phyloP scores from a whole-genome alignment of 192 early-diverging fungal species.

The Glomus cerebriforme region DNA sequence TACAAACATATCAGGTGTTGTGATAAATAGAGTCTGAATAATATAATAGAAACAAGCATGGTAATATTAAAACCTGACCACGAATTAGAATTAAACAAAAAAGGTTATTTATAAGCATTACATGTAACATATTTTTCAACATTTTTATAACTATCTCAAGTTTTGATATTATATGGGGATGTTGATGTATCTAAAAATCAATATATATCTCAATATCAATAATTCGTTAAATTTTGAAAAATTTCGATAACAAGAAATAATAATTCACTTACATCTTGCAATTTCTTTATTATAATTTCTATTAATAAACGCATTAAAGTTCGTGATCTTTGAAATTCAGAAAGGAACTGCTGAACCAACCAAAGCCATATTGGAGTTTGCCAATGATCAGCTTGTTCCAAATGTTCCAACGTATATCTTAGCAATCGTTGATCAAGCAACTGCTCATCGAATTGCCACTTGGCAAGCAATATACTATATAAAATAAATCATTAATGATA shows the following conservation, averaged over 20 bases:
- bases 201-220: background rate
- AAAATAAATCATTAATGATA: constrained; percentile 28
- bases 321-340: constrained; percentile 54
- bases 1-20: constrained; percentile 64
- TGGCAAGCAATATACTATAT: constrained; percentile 53
- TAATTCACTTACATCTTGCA: constrained; percentile 47
- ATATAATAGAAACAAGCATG: background rate
- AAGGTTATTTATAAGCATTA: constrained; percentile 18
- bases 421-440: constrained; percentile 55
- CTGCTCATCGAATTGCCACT: constrained; percentile 60
- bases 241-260: background rate
- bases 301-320: constrained; percentile 57
- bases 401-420: constrained; percentile 46
- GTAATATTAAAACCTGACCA: background rate
- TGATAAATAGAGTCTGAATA: constrained; percentile 52
- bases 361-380: constrained; percentile 47
- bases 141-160: constrained; percentile 30
- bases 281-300: constrained; percentile 50
- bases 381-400: constrained; percentile 44
- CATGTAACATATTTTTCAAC: constrained; percentile 54
- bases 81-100: background rate
- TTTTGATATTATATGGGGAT: background rate
- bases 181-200: background rate
- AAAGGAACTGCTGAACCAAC: constrained; percentile 54
- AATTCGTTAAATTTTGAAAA: background rate